phyloP scores from a whole-genome alignment of 1,139 yeast species.

The Pneumocystis jirovecii region DNA sequence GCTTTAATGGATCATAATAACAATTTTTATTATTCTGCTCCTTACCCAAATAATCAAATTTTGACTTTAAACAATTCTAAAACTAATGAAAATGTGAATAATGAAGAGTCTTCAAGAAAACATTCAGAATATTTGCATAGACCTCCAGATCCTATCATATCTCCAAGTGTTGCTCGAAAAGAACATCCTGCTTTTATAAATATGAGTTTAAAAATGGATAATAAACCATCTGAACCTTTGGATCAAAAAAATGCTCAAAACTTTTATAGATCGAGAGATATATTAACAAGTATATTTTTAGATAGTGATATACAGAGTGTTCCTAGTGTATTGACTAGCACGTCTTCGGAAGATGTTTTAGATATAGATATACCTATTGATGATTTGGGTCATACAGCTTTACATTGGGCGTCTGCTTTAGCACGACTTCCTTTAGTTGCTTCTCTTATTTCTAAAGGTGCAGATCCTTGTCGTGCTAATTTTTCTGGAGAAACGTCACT shows the following conservation, averaged over 20 bases:
- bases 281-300: not conserved
- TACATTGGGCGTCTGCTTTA: constrained; percentile 93
- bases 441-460: constrained; percentile 57
- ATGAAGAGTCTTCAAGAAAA: not conserved
- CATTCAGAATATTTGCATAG: not conserved
- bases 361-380: constrained; percentile 76
- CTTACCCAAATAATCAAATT: not conserved
- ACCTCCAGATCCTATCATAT: not conserved
- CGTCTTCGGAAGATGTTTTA: constrained; percentile 24
- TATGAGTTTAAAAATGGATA: constrained; percentile 10
- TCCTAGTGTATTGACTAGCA: not conserved
- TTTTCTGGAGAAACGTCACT: constrained; percentile 82
- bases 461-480: constrained; percentile 54
- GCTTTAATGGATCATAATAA: not conserved
- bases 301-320: not conserved
- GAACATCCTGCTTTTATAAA: not conserved
- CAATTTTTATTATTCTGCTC: not conserved
- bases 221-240: constrained; percentile 23
- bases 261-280: not conserved
- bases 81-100: not conserved
- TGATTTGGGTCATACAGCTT: constrained; percentile 79
- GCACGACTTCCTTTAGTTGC: constrained; percentile 62
- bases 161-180: not conserved
- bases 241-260: constrained; percentile 1
- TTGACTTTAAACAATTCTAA: not conserved